Conservation (phyloP, 257 asterid genomes). For the Solanum appendiculatum region DNA sequence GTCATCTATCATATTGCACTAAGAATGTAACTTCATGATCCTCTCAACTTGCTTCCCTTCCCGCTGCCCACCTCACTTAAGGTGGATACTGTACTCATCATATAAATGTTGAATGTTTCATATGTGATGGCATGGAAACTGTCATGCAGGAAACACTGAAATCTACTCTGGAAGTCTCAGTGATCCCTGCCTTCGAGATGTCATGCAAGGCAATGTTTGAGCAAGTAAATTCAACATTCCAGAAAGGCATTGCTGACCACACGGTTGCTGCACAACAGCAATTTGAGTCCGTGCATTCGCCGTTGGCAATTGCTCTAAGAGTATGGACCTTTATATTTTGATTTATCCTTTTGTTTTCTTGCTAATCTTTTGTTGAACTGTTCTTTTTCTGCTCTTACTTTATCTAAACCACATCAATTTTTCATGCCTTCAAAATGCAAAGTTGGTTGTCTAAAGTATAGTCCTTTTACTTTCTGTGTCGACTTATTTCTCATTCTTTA, state of each 20-base stretch:
- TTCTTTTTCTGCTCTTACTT: neutral
- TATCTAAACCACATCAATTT: neutral
- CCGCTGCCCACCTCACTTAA: neutral
- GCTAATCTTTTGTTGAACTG: neutral
- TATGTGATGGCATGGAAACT: neutral
- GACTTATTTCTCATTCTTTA: neutral
- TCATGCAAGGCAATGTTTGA: constrained; percentile 92
- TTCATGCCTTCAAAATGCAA: neutral
- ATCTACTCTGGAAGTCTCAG: constrained; percentile 70
- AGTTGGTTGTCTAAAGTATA: neutral
- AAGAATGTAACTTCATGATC: neutral
- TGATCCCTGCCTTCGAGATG: constrained; percentile 86
- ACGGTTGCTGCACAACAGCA: constrained; percentile 66
- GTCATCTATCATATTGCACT: neutral
- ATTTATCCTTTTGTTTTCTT: neutral
- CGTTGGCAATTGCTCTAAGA: constrained; percentile 72
- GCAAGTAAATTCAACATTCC: constrained; percentile 85
- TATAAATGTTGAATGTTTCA: neutral
- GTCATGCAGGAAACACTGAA: constrained; percentile 75
- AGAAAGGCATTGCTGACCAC: constrained; percentile 86
- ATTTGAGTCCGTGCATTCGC: constrained; percentile 71
- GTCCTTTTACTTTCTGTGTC: neutral
- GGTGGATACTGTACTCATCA: neutral
- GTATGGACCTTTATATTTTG: constrained; percentile 21
- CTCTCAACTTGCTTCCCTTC: neutral